phyloP scores from a whole-genome alignment of 2,329 filamentous ascomycete genomes.

The Botrytis aclada region DNA sequence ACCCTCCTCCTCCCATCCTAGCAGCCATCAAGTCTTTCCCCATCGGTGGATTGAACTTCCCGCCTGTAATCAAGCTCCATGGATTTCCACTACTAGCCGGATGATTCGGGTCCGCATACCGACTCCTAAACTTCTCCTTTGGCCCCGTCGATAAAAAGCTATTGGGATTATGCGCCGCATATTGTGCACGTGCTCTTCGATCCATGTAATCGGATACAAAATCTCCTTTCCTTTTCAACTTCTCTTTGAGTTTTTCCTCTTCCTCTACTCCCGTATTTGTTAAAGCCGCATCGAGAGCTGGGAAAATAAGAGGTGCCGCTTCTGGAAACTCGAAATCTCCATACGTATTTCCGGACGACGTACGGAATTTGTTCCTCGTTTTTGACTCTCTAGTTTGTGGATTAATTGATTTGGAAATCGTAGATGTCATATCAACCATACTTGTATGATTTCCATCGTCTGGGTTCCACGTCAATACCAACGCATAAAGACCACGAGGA shows the following conservation, averaged over 20 bases:
- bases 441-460: slow-evolving; percentile 29
- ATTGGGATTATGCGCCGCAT: slow-evolving; percentile 41
- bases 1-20: not conserved
- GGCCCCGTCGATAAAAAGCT: slow-evolving; percentile 38
- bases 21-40: not conserved
- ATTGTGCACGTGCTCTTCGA: slow-evolving; percentile 40
- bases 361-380: slow-evolving; percentile 7
- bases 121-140: slow-evolving; percentile 43
- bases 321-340: slow-evolving; percentile 41
- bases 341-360: slow-evolving; percentile 39
- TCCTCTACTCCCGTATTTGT: slow-evolving; percentile 22
- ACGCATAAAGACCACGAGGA: slow-evolving; percentile 52
- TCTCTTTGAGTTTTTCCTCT: slow-evolving; percentile 31
- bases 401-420: slow-evolving; percentile 34
- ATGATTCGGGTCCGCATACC: slow-evolving; percentile 51
- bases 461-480: slow-evolving; percentile 54
- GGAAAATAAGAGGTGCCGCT: slow-evolving; percentile 42
- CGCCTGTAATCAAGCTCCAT: slow-evolving; percentile 44
- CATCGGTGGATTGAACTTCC: slow-evolving; percentile 36
- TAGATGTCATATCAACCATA: slow-evolving; percentile 38
- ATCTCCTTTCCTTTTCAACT: slow-evolving; percentile 40
- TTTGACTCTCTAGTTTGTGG: slow-evolving; percentile 23
- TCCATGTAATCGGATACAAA: slow-evolving; percentile 31
- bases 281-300: slow-evolving; percentile 34
- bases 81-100: slow-evolving; percentile 48